Evolutionary conservation across 2,329 filamentous ascomycete species (phyloP), one percentile per base, ranked within the genome.

Genomic region (Fusarium nodosum): DNA sequence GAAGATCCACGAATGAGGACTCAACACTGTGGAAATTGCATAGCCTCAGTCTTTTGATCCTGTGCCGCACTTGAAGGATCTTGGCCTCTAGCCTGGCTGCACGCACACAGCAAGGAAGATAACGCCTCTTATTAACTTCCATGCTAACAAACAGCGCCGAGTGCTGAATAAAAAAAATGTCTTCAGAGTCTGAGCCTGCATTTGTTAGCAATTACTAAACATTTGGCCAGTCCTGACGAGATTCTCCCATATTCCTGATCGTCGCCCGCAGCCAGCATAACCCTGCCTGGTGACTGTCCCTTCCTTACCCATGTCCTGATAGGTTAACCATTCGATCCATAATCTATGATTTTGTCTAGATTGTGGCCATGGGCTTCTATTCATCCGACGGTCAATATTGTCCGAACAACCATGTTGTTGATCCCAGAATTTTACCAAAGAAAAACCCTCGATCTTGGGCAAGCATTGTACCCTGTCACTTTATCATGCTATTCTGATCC

Each of bases 401-500:
- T 52, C 51, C 47, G 42, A 56, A 24, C 30, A 58, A 59, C 33
- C 22, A 28, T 51, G 48, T 51, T 39, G 48, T 28, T 51, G 34
- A 57, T 58, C 52, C 51, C 28, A 42, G 41, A 59, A 67, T 58
- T 45, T 48, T 53, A 53, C 38, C 22, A 39, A 48, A 64, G 58
- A 54, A 54, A 54, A 70, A 68, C 67, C 63, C 67, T 68, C 65
- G 59, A 52, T 33, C 31, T 51, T 56, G 42, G 18, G 20, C 31
- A 28, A 34, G 28, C 13, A 51, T 42, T 51, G 44, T 39, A 54
- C 57, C 54, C 56, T 52, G 63, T 34, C 33, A 33, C 9, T 56
- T 48, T 38, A 64, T 56, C 46, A 53, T 69, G 66, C 62, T 46
- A 67, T 70, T 53, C 42, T 60, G 41, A 52, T 69, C 46, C 55